Evolutionary conservation across 495 filamentous ascomycete species (phyloP), one percentile per base, ranked within the genome.

Genomic region (Daldinia loculata): DNA sequence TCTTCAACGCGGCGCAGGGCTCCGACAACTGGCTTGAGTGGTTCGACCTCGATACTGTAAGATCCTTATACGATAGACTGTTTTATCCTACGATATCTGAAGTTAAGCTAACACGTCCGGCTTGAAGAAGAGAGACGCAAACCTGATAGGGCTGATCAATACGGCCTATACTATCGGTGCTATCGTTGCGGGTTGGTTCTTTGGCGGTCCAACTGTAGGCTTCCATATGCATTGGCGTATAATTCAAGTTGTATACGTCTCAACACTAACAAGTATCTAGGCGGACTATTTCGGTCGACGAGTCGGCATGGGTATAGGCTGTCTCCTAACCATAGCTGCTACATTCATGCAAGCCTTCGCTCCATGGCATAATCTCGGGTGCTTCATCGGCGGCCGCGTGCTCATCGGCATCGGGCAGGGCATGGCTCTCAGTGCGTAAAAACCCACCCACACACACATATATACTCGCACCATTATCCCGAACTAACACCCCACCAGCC

Each of bases 361-460:
- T 24, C 87, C 88, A 24, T 75, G 77, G 43, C 80, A 83, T 34
- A 86, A 84, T 45, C 80, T 90, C 24, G 88, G 82, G 19, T 85
- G 82, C 66, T 90, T 90, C 73, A 84, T 90, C 69, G 86, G 79
- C 56, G 88, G 88, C 22, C 80, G 88, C 76, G 86, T 86, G 22
- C 76, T 90, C 63, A 88, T 90, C 61, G 88, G 88, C 82, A 77
- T 90, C 57, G 88, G 88, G 2, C 88, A 91, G 77, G 88, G 88
- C 57, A 81, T 90, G 77, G 88, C 88, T 56, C 75, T 89, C 69
- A 89, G 85, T 88, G 79, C 69, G 85, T 82, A 51, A 30, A 34
- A 36, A 14, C 6, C 34, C 3, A 36, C 34, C 4, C 12, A 27
- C 17, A 7, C 15, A 17, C 1, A 12, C 53, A 65, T n/a, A 72